A percentile compares a stretch with the other conserved stretches of the same genome.
These are phyloP conservation scores for Funneliformis geosporum DNA, from an alignment of 192 early-diverging fungal genomes.

Conservation along the genomic window DNA sequence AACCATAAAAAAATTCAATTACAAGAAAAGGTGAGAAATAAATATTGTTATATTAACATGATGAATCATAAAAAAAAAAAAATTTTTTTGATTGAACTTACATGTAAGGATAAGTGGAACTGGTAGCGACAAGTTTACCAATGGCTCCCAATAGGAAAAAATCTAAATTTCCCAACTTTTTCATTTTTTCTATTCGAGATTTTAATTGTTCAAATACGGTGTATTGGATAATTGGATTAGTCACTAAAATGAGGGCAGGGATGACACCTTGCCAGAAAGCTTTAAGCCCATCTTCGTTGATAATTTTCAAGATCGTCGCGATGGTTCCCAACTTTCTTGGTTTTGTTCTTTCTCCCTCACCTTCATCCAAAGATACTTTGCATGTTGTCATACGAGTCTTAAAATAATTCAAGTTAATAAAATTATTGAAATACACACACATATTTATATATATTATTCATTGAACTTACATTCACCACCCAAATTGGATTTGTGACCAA, in stretches of 20 bases:
- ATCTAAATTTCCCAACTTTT: slow-evolving; percentile 75
- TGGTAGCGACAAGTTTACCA: slow-evolving; percentile 92
- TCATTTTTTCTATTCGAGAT: slow-evolving; percentile 57
- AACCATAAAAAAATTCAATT: background rate
- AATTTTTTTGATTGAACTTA: slow-evolving; percentile 38
- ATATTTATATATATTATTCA: too few species aligned
- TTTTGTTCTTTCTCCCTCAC: slow-evolving; percentile 38
- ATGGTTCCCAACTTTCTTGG: slow-evolving; percentile 50
- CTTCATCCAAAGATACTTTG: slow-evolving; percentile 61
- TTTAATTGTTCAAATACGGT: slow-evolving; percentile 97
- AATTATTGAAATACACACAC: too few species aligned
- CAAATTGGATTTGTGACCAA: slow-evolving; percentile 97
- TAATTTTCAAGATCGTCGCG: slow-evolving; percentile 67
- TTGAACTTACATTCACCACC: slow-evolving; percentile 94
- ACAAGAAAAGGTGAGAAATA: background rate
- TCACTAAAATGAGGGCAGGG: slow-evolving; percentile 96
- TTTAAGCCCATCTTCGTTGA: slow-evolving; percentile 83
- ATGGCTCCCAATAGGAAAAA: slow-evolving; percentile 97
- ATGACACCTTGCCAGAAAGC: slow-evolving; percentile 91
- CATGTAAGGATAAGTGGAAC: slow-evolving; percentile 98
- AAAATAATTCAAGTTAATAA: background rate
- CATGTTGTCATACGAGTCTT: slow-evolving; percentile 86
- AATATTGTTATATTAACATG: too few species aligned
- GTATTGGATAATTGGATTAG: slow-evolving; percentile 99
- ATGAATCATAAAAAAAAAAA: background rate